Conservation (phyloP, 2,329 filamentous ascomycete genomes). For the Penicillium brasilianum region DNA sequence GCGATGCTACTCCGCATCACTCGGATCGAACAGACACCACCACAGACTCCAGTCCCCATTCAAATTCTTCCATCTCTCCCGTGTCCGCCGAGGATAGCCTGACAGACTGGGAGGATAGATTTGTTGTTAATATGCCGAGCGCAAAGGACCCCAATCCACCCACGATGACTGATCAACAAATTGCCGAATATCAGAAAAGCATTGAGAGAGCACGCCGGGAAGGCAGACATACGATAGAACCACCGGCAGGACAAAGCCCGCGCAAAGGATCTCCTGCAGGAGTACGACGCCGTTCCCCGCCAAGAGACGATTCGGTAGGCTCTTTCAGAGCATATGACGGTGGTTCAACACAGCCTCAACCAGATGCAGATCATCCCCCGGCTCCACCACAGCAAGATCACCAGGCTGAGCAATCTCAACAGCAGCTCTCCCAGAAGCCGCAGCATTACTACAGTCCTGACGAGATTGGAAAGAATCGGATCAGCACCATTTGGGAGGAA, state of each 20-base stretch:
- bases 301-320: slow-evolving; percentile 5
- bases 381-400: slow-evolving; percentile 7
- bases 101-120: slow-evolving; percentile 47
- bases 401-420: slow-evolving; percentile 9
- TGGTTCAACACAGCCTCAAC: slow-evolving; percentile 5
- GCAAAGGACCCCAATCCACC: slow-evolving; percentile 49
- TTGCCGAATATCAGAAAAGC: slow-evolving; percentile 45
- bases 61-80: slow-evolving; percentile 37
- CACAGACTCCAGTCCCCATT: slow-evolving; percentile 35
- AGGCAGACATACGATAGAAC: slow-evolving; percentile 38
- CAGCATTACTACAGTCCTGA: slow-evolving; percentile 46
- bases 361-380: slow-evolving; percentile 17
- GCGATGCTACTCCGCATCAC: slow-evolving; percentile 29
- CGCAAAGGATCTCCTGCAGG: slow-evolving; percentile 37
- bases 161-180: slow-evolving; percentile 46
- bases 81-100: slow-evolving; percentile 37
- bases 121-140: slow-evolving; percentile 51
- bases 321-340: slow-evolving; percentile 27
- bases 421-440: slow-evolving; percentile 10
- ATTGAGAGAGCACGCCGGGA: slow-evolving; percentile 40
- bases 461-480: slow-evolving; percentile 45
- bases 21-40: slow-evolving; percentile 28
- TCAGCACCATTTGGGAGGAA: slow-evolving; percentile 45
- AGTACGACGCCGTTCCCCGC: slow-evolving; percentile 36
- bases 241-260: slow-evolving; percentile 40